Evolutionary conservation across 345 rosid genomes (phyloP), one percentile per base, ranked within the genome.

Genomic region (Anastatica hierochuntica): DNA sequence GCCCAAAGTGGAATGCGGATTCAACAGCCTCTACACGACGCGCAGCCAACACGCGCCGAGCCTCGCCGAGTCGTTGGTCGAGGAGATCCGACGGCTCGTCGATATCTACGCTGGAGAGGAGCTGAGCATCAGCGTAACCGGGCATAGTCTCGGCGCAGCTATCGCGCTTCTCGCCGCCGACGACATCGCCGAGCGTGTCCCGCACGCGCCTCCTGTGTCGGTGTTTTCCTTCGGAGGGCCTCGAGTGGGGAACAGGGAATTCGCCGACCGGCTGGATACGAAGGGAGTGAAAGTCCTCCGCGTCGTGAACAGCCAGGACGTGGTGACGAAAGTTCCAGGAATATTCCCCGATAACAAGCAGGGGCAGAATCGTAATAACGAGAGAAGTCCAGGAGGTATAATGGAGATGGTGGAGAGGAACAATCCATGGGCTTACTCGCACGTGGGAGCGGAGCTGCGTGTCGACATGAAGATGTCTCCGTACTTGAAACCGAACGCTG

Each of bases 151-250:
- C 3, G 98, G 98, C 0, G 98, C 98, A 0, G 98, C 98, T 7
- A 70, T 92, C 0, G 88, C 98, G 0, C 66, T 82, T 3, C 70
- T 92, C 2, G 87, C 83, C 1, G 96, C 94, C 3, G 77, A 79
- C 5, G 90, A 88, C 42, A 57, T 92, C 3, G 83, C 79, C 5
- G 64, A 79, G 0, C 68, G 81, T 6, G 80, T 76, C 1, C 24
- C 66, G 0, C 17, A 64, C 0, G 70, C 73, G 2, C 88, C 98
- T 0, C 80, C 81, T 0, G 72, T 85, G 2, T 80, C 98, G 0
- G 98, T 92, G 2, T 83, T 92, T 48, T 88, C 97, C 2, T 88
- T 88, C 43, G 99, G 95, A 0, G 94, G 97, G 2, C 99, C 99
- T 0, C 85, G 85, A 1, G 95, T 85, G 0, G 98, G 99, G 0